Evolutionary conservation across 495 filamentous ascomycete species (phyloP).

Genomic region (Bombardia bombarda): DNA sequence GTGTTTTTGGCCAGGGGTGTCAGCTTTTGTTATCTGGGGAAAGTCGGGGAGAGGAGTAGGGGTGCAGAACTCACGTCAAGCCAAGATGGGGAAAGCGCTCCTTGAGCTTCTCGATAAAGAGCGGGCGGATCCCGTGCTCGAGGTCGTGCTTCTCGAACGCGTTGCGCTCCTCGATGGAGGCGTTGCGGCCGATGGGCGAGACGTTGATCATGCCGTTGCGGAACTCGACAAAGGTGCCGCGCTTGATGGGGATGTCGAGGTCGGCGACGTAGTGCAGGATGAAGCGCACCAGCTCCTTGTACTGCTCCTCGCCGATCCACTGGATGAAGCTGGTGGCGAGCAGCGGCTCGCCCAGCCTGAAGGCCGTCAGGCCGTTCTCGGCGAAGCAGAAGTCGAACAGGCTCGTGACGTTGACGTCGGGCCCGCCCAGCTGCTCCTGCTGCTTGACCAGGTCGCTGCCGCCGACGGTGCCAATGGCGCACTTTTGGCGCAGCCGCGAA

Average conservation of each 20-base stretch:
- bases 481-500: conserved; percentile 70
- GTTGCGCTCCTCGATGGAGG: conserved; percentile 65
- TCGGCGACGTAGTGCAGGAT: conserved; percentile 85
- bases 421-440: conserved; percentile 82
- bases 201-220: conserved; percentile 97
- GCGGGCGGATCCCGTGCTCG: conserved; percentile 61
- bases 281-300: conserved; percentile 82
- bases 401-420: conserved; percentile 53
- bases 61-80: conserved; percentile 58
- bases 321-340: conserved; percentile 75
- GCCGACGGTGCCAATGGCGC: conserved; percentile 86
- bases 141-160: conserved; percentile 76
- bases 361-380: conserved; percentile 93
- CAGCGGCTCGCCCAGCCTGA: conserved; percentile 64
- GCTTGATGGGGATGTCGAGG: conserved; percentile 78
- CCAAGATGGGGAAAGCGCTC: conserved; percentile 77
- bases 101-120: conserved; percentile 64
- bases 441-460: conserved; percentile 86
- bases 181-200: conserved; percentile 86
- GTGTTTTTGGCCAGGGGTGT: not conserved
- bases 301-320: conserved; percentile 87
- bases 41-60: not conserved
- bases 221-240: conserved; percentile 96
- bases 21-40: not conserved
- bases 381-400: conserved; percentile 96